Evolutionary conservation across 2,329 filamentous ascomycete genomes (phyloP).

Genomic region (Aspergillus ochraceus): DNA sequence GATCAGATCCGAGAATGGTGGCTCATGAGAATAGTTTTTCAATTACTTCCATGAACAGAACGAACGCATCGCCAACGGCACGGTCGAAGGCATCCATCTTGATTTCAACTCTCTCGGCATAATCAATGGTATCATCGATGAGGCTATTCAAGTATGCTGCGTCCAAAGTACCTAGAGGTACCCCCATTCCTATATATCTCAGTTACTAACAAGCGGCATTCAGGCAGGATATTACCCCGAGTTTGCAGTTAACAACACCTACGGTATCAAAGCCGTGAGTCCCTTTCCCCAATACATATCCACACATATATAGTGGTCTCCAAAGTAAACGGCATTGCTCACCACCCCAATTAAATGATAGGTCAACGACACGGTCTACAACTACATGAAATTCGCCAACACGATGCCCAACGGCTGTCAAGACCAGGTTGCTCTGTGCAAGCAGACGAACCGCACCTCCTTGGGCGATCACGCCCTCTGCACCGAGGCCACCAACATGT

Average conservation of each 20-base stretch:
- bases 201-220: not conserved
- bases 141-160: slow-evolving; percentile 45
- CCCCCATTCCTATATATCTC: not conserved
- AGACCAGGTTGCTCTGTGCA: slow-evolving; percentile 67
- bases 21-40: slow-evolving; percentile 47
- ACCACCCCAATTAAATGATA: slow-evolving; percentile 7
- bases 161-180: not conserved
- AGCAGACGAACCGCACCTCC: slow-evolving; percentile 59
- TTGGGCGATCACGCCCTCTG: slow-evolving; percentile 54
- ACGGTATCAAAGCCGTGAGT: slow-evolving; percentile 49
- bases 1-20: not conserved
- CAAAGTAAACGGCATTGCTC: not conserved
- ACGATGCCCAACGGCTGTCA: slow-evolving; percentile 62
- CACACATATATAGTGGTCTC: not conserved
- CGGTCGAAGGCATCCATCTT: slow-evolving; percentile 49
- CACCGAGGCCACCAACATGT: slow-evolving; percentile 55
- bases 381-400: slow-evolving; percentile 59
- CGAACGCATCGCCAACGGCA: slow-evolving; percentile 53
- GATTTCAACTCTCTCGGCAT: slow-evolving; percentile 57
- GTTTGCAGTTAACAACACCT: slow-evolving; percentile 57
- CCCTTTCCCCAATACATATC: not conserved
- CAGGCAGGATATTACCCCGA: slow-evolving; percentile 49
- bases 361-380: slow-evolving; percentile 60
- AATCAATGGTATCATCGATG: slow-evolving; percentile 58
- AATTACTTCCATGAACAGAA: slow-evolving; percentile 61